phyloP scores from a whole-genome alignment of 192 early-diverging fungal genomes.

The Geranomyces michiganensis region DNA sequence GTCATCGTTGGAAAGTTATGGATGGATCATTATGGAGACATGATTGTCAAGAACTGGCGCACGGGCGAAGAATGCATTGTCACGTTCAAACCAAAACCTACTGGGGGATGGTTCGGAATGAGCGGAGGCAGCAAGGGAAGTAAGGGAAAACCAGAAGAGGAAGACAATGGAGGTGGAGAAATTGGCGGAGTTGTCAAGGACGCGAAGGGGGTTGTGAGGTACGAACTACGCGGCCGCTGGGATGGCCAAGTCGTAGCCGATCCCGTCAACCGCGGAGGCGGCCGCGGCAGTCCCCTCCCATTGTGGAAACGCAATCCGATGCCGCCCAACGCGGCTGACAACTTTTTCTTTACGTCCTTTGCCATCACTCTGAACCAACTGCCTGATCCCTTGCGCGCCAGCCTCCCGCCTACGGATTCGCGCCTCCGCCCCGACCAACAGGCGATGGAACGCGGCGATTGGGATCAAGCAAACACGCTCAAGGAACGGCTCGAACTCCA shows the following conservation, averaged over 20 bases:
- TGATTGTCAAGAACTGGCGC: conserved; percentile 79
- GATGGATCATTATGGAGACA: conserved; percentile 87
- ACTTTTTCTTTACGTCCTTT: conserved; percentile 77
- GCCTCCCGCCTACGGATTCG: conserved; percentile 79
- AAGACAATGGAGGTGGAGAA: conserved; percentile 38
- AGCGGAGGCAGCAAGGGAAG: conserved; percentile 61
- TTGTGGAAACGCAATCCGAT: conserved; percentile 27
- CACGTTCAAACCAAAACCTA: conserved; percentile 71
- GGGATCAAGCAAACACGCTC: conserved; percentile 71
- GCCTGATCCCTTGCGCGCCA: conserved; percentile 54
- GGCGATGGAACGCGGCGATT: conserved; percentile 82
- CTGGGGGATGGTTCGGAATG: conserved; percentile 60
- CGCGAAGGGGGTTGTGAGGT: conserved; percentile 34
- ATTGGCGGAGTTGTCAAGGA: conserved; percentile 44
- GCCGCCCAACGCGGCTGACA: conserved; percentile 29
- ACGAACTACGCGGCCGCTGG: conserved; percentile 43
- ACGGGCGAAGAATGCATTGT: conserved; percentile 77
- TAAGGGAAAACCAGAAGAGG: conserved; percentile 22
- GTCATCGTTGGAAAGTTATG: conserved; percentile 81
- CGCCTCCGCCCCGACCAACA: conserved; percentile 83
- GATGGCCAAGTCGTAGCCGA: conserved; percentile 28
- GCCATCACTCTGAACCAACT: conserved; percentile 79
- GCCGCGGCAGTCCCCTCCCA: conserved; percentile 14
- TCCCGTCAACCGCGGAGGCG: background rate
- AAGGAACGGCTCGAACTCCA: conserved; percentile 77